phyloP scores from a whole-genome alignment of 371 early-diverging fungal species.

The Gilbertella persicaria region DNA sequence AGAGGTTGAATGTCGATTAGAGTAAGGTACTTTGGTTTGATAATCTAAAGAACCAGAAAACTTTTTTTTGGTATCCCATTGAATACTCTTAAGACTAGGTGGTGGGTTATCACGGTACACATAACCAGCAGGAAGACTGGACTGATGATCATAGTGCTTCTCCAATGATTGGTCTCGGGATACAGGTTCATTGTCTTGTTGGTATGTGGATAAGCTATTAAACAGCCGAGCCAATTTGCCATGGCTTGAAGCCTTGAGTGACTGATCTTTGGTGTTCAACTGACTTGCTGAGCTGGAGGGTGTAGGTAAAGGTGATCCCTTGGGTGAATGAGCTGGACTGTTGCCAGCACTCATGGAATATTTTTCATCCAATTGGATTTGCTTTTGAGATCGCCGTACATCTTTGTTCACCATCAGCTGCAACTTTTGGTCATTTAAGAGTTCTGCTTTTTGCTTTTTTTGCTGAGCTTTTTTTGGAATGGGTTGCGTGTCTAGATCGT shows the following conservation, averaged over 20 bases:
- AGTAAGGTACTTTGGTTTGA: conserved; percentile 5
- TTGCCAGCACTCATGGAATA: conserved; percentile 19
- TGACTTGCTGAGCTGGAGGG: conserved; percentile 20
- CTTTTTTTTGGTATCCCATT: conserved; percentile 25
- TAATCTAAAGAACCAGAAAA: too few species aligned
- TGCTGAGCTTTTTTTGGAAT: conserved; percentile 28
- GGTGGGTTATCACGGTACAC: conserved; percentile 10
- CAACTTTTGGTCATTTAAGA: conserved; percentile 34
- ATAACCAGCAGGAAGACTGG: conserved; percentile 17
- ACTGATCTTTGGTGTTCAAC: neutral
- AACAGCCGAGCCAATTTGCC: conserved; percentile 16
- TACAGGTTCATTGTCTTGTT: too few species aligned
- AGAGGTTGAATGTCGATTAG: conserved; percentile 16
- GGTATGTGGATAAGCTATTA: conserved; percentile 6
- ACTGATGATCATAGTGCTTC: conserved; percentile 20
- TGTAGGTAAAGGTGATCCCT: conserved; percentile 21
- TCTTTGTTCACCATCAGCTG: conserved; percentile 40
- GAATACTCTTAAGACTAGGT: conserved; percentile 18
- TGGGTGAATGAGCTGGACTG: conserved; percentile 23
- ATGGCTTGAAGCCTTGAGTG: neutral
- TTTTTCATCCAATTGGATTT: conserved; percentile 23
- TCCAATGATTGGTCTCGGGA: too few species aligned
- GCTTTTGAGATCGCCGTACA: conserved; percentile 40
- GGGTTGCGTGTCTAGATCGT: conserved; percentile 3
- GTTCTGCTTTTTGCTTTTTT: conserved; percentile 24